A percentile compares a stretch with the other conserved stretches of the same genome.
Evolutionary conservation across 2,329 filamentous ascomycete species (phyloP).

Genomic region (Byssoonygena ceratinophila): DNA sequence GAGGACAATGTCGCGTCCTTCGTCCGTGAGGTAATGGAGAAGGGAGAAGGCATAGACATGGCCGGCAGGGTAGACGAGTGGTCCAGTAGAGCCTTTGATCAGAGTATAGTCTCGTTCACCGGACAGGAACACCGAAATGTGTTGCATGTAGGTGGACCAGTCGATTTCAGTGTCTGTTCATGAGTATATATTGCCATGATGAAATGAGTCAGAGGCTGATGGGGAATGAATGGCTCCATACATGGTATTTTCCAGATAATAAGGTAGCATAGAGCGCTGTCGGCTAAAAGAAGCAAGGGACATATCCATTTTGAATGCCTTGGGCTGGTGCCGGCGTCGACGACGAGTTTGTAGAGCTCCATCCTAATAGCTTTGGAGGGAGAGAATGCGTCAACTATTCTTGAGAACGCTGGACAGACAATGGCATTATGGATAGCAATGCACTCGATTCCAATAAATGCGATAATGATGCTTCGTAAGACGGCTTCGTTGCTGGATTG

Average conservation of each 20-base stretch:
- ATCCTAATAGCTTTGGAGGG: not conserved
- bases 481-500: too few relatives aligned
- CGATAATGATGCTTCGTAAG: too few relatives aligned
- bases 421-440: not conserved
- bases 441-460: too few relatives aligned
- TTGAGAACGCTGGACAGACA: not conserved
- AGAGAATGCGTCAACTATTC: too few relatives aligned
- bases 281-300: slow-evolving; percentile 55
- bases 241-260: slow-evolving; percentile 77
- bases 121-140: slow-evolving; percentile 64
- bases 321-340: slow-evolving; percentile 43
- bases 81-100: slow-evolving; percentile 80
- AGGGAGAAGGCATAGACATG: slow-evolving; percentile 85
- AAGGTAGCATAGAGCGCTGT: slow-evolving; percentile 59
- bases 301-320: slow-evolving; percentile 53
- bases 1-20: slow-evolving; percentile 62
- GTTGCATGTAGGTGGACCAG: slow-evolving; percentile 95
- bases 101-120: slow-evolving; percentile 83
- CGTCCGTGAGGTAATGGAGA: slow-evolving; percentile 66
- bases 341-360: slow-evolving; percentile 22
- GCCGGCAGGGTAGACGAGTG: slow-evolving; percentile 85
- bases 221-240: slow-evolving; percentile 38
- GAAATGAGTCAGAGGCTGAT: not conserved
- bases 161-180: slow-evolving; percentile 86
- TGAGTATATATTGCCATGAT: too few relatives aligned